Conservation (phyloP, 148 eudicot species). For the Simmondsia chinensis region DNA sequence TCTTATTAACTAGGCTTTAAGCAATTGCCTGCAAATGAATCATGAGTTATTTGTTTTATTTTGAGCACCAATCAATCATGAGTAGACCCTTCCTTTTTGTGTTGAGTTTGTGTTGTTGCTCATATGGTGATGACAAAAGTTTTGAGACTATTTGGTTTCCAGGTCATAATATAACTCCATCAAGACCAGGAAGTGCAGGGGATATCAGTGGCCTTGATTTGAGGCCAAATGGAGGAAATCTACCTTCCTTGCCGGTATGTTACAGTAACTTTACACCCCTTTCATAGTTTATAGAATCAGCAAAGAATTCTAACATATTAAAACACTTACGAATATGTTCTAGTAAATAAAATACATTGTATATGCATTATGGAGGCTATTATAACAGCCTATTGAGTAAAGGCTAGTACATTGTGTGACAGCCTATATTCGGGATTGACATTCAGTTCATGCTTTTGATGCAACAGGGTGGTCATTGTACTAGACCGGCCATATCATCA, state of each 20-base stretch:
- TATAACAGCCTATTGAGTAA: no score
- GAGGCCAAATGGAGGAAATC: constrained; percentile 28
- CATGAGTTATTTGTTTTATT: no score
- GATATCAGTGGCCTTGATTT: constrained; percentile 21
- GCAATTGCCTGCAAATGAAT: no score
- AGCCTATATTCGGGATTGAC: not conserved
- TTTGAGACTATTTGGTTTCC: constrained; percentile 5
- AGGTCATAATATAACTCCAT: constrained; percentile 28
- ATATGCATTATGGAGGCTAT: no score
- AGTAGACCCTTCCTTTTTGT: not conserved
- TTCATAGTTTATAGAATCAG: not conserved
- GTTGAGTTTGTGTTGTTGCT: constrained; percentile 1
- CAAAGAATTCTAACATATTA: not conserved
- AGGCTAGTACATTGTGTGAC: no score
- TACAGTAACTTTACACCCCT: no score
- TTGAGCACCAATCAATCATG: no score
- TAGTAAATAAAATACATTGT: no score
- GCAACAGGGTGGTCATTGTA: constrained; percentile 39
- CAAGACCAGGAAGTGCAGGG: constrained; percentile 23
- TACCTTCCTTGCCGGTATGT: constrained; percentile 36
- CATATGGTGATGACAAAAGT: constrained; percentile 2
- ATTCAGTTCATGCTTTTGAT: constrained; percentile 1
- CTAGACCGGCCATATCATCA: constrained; percentile 25
- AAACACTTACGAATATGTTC: not conserved
- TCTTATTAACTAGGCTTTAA: no score